Percentiles rank a stretch among this genome's conserved stretches.
Conservation (phyloP, 2,329 filamentous ascomycete genomes). For the Basipetospora chlamydospora region DNA sequence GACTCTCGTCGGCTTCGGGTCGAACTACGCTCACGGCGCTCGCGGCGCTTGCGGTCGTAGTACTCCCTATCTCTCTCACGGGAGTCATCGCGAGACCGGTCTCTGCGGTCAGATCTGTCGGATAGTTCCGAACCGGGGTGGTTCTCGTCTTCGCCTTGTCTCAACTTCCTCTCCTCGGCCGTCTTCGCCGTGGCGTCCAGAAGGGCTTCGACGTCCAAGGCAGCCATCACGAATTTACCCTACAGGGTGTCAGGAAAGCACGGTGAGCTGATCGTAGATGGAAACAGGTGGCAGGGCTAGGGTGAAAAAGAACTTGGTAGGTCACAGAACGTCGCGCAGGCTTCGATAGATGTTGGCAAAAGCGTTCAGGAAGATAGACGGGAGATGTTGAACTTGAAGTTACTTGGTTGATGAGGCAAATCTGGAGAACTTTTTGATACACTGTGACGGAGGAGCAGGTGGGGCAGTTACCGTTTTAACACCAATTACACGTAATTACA, state of each 20-base stretch:
- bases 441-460: too few relatives aligned
- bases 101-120: constrained; percentile 23
- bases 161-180: constrained; percentile 32
- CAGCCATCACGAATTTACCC: constrained; percentile 24
- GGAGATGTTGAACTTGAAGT: too few relatives aligned
- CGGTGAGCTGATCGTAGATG: too few relatives aligned
- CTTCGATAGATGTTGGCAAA: too few relatives aligned
- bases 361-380: too few relatives aligned
- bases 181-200: constrained; percentile 70
- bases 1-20: constrained; percentile 30
- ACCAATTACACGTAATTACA: too few relatives aligned
- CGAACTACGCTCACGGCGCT: constrained; percentile 42
- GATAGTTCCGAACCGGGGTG: constrained; percentile 37
- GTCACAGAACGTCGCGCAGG: too few relatives aligned
- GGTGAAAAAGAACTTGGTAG: too few relatives aligned
- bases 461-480: too few relatives aligned
- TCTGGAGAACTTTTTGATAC: too few relatives aligned
- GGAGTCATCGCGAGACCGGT: constrained; percentile 39
- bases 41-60: constrained; percentile 32
- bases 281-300: too few relatives aligned
- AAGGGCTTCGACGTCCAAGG: constrained; percentile 71
- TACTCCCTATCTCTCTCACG: constrained; percentile 41
- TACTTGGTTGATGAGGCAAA: too few relatives aligned
- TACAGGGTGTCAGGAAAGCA: constrained; percentile 13
- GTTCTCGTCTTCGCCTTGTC: constrained; percentile 39